phyloP scores from a whole-genome alignment of 2,329 filamentous ascomycete genomes.

The Diaporthe humulicola region DNA sequence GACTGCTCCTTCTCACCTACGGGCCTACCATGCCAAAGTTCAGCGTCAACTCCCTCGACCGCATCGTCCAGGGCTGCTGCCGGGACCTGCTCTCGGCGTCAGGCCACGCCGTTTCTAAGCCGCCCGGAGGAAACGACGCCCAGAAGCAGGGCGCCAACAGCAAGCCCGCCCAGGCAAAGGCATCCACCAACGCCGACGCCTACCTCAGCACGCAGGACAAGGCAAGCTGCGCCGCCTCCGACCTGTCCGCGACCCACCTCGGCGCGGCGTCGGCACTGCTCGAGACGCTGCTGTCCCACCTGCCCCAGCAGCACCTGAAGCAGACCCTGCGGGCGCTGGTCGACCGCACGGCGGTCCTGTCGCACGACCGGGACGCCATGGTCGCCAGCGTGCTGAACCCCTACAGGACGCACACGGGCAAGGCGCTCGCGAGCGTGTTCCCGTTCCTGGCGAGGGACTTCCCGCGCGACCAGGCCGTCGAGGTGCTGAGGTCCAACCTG shows the following conservation, averaged over 20 bases:
- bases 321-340: slow-evolving; percentile 79
- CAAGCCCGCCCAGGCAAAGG: slow-evolving; percentile 50
- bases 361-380: slow-evolving; percentile 78
- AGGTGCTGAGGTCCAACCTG: slow-evolving; percentile 76
- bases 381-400: slow-evolving; percentile 87
- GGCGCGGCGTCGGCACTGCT: slow-evolving; percentile 74
- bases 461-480: slow-evolving; percentile 73
- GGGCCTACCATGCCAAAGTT: slow-evolving; percentile 78
- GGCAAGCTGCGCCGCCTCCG: slow-evolving; percentile 30
- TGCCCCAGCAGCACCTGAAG: slow-evolving; percentile 78
- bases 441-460: slow-evolving; percentile 81
- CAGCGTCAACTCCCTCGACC: slow-evolving; percentile 72
- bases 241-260: slow-evolving; percentile 61
- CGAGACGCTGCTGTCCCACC: slow-evolving; percentile 68
- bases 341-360: slow-evolving; percentile 84
- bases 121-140: slow-evolving; percentile 34
- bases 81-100: slow-evolving; percentile 75
- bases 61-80: slow-evolving; percentile 78
- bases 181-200: slow-evolving; percentile 76
- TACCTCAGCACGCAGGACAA: slow-evolving; percentile 68
- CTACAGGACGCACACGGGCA: slow-evolving; percentile 72
- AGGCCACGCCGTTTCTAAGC: slow-evolving; percentile 51
- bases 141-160: slow-evolving; percentile 43
- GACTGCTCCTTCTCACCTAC: slow-evolving; percentile 69
- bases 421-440: slow-evolving; percentile 79